Evolutionary conservation across 2,329 filamentous ascomycete species (phyloP), one percentile per base, ranked within the genome.

Genomic region (Corynespora cassiicola): DNA sequence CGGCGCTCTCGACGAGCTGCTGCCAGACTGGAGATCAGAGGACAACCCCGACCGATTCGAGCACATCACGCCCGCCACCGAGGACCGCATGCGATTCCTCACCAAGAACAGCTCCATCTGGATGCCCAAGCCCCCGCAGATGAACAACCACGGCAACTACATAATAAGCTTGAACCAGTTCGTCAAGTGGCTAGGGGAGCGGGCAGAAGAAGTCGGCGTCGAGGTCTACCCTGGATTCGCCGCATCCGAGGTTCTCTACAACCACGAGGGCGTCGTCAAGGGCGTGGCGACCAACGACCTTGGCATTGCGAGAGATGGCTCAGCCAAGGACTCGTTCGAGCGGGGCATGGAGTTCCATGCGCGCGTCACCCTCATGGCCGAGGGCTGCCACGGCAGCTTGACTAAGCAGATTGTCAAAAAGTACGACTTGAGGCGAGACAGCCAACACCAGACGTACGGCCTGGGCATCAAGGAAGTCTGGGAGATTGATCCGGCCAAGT

Each of bases 331-430:
- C 39, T 85, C 79, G 6, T 99, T 96, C 61, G 91, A 97, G 76
- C 82, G 94, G 45, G 94, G 94, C 44, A 99, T 99, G 94, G 94
- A 96, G 72, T 99, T 99, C 66, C 90, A 96, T 63, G 92, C 94
- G 6, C 80, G 87, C 41, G 85, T 94, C 32, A 99, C 94, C 23
- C 78, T 99, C 38, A 90, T 99, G 42, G 94, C 81, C 9, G 94
- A 99, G 74, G 94, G 94, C 9, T 97, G 92, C 64, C 94, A 99
- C 66, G 94, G 94, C 47, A 96, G 89, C 72, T 71, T 99, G 70
- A 92, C 86, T 34, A 99, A 99, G 76, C 88, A 96, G 71, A 86
- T 97, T 37, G 88, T 90, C 56, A 94, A 91, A 70, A 96, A 95
- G 66, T 99, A 90, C 56, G 90, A 97, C 62, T 75, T 99, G 45